phyloP scores from a whole-genome alignment of 192 early-diverging fungal genomes.

The Chytriomyces sp. region DNA sequence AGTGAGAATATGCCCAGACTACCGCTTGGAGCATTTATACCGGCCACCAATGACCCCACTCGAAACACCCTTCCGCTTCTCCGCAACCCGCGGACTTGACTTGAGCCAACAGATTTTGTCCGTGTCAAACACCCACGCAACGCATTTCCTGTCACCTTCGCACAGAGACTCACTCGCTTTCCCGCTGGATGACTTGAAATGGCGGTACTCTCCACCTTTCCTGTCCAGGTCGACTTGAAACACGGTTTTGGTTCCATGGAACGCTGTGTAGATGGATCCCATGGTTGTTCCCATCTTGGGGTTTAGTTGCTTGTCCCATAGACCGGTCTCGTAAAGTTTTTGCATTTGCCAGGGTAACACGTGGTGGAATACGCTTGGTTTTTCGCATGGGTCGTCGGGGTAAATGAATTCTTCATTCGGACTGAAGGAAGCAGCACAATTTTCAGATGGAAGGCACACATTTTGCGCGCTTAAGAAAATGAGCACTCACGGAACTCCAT shows the following conservation, averaged over 20 bases:
- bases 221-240: not conserved
- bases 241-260: not conserved
- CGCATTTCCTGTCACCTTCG: conserved; percentile 8
- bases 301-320: no score
- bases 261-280: conserved; percentile 11
- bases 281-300: not conserved
- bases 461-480: conserved; percentile 41
- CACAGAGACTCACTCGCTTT: conserved; percentile 18
- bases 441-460: no score
- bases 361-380: conserved; percentile 50
- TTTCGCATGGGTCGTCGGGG: conserved; percentile 44
- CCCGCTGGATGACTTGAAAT: not conserved
- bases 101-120: conserved; percentile 27
- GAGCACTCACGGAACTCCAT: conserved; percentile 33
- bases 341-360: conserved; percentile 41
- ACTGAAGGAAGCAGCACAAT: no score
- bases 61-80: not conserved
- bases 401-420: conserved; percentile 20
- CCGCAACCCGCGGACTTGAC: not conserved
- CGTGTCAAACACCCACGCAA: conserved; percentile 22
- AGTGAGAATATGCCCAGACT: no score
- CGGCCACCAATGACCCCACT: not conserved
- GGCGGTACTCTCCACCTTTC: not conserved
- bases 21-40: conserved; percentile 6
- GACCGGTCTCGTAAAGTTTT: conserved; percentile 33